Evolutionary conservation across 768 basidiomycete species (phyloP).

Genomic region (Macrolepiota fuliginosa): DNA sequence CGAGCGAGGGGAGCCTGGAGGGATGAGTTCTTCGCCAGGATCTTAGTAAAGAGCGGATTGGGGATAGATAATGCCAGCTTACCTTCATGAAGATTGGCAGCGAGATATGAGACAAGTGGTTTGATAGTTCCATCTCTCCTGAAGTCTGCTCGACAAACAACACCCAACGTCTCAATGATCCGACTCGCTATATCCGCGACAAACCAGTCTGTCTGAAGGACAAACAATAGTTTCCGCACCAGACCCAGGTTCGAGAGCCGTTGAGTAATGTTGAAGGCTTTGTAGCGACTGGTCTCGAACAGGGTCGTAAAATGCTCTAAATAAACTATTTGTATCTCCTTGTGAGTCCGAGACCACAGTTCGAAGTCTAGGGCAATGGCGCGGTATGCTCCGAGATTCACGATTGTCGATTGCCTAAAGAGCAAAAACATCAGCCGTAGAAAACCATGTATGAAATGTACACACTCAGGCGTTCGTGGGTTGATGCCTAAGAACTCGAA

Average conservation of each 20-base stretch:
- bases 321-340: slow-evolving; percentile 76
- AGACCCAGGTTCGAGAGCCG: slow-evolving; percentile 70
- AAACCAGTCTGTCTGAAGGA: slow-evolving; percentile 79
- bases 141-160: slow-evolving; percentile 64
- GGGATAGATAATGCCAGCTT: slow-evolving; percentile 17
- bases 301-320: slow-evolving; percentile 82
- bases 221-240: slow-evolving; percentile 77
- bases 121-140: slow-evolving; percentile 76
- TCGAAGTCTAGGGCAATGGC: slow-evolving; percentile 87
- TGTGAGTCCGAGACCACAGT: slow-evolving; percentile 74
- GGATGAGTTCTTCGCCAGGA: slow-evolving; percentile 6
- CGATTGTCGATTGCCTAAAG: slow-evolving; percentile 72
- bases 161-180: slow-evolving; percentile 58
- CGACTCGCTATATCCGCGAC: slow-evolving; percentile 44
- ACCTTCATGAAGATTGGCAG: slow-evolving; percentile 76
- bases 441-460: not conserved
- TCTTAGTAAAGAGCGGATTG: slow-evolving; percentile 11
- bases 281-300: slow-evolving; percentile 67
- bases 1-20: slow-evolving; percentile 51
- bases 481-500: slow-evolving; percentile 87
- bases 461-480: slow-evolving; percentile 79
- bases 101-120: slow-evolving; percentile 82
- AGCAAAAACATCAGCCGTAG: not conserved
- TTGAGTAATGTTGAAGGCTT: slow-evolving; percentile 74
- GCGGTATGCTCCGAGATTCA: slow-evolving; percentile 79